phyloP scores from a whole-genome alignment of 108 stramenopile genomes.

The Cyclotella distinguenda region DNA sequence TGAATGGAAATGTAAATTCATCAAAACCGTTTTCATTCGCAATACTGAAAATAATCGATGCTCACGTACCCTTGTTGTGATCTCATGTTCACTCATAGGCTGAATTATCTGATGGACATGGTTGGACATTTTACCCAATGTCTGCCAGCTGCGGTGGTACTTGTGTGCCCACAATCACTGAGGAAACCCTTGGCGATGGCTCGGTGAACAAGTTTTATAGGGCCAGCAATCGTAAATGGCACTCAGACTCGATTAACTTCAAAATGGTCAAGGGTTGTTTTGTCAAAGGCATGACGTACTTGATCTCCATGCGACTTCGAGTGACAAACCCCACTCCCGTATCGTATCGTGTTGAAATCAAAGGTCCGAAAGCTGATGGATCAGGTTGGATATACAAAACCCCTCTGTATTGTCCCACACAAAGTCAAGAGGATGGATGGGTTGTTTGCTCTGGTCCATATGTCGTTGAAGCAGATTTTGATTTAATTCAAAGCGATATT shows the following conservation, averaged over 20 bases:
- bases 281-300: slow-evolving; percentile 25
- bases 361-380: slow-evolving; percentile 24
- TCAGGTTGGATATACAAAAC: slow-evolving; percentile 15
- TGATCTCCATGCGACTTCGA: slow-evolving; percentile 24
- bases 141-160: neutral
- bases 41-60: slow-evolving; percentile 44
- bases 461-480: slow-evolving; percentile 15
- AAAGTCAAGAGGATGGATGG: slow-evolving; percentile 22
- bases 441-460: slow-evolving; percentile 33
- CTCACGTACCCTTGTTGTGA: slow-evolving; percentile 40
- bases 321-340: neutral
- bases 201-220: slow-evolving; percentile 41
- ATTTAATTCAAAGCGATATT: neutral
- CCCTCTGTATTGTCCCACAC: slow-evolving; percentile 16
- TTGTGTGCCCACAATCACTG: slow-evolving; percentile 15
- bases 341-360: slow-evolving; percentile 11
- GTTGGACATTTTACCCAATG: slow-evolving; percentile 10
- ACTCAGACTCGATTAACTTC: slow-evolving; percentile 18
- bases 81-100: too few relatives aligned
- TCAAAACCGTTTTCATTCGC: too few relatives aligned
- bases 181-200: slow-evolving; percentile 24
- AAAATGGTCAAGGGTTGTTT: slow-evolving; percentile 21
- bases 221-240: slow-evolving; percentile 12
- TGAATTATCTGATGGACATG: slow-evolving; percentile 1
- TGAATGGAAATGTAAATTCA: slow-evolving; percentile 64